These are phyloP conservation scores for Didymella segeticola DNA, from an alignment of 2,329 filamentous ascomycete genomes.

Conservation along the genomic window DNA sequence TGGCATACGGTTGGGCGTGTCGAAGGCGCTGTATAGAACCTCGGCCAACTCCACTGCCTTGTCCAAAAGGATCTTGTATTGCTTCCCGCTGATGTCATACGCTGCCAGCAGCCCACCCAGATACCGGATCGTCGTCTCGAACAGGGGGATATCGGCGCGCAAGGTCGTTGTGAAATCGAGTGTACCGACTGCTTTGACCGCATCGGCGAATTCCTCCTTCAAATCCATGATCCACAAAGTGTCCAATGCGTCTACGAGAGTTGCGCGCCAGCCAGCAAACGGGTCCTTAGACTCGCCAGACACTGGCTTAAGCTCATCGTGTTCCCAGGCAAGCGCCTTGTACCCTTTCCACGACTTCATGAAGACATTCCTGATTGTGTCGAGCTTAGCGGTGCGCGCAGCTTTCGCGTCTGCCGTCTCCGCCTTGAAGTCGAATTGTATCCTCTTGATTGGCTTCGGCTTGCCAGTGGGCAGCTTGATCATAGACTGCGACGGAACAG, in stretches of 20 bases:
- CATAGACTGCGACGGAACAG: conserved; percentile 72
- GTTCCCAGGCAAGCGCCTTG: conserved; percentile 77
- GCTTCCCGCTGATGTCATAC: conserved; percentile 68
- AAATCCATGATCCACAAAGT: conserved; percentile 77
- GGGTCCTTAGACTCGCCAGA: conserved; percentile 73
- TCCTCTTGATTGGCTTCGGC: conserved; percentile 72
- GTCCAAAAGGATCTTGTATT: conserved; percentile 59
- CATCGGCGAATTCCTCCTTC: conserved; percentile 69
- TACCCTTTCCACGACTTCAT: conserved; percentile 84
- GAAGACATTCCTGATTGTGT: conserved; percentile 75
- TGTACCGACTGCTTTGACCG: conserved; percentile 62
- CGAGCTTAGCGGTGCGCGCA: conserved; percentile 69
- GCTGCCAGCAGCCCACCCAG: conserved; percentile 73
- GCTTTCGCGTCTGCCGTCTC: conserved; percentile 62
- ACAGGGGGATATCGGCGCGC: conserved; percentile 65
- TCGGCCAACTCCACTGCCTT: conserved; percentile 71
- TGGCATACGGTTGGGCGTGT: conserved; percentile 73
- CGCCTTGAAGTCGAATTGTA: conserved; percentile 75
- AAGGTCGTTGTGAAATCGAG: conserved; percentile 68
- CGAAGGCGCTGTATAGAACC: conserved; percentile 70
- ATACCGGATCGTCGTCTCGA: conserved; percentile 76
- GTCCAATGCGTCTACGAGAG: conserved; percentile 77
- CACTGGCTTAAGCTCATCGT: conserved; percentile 84
- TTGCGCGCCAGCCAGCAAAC: conserved; percentile 92
- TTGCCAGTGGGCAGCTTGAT: conserved; percentile 77